Percentiles rank a stretch among this genome's conserved stretches.
phyloP scores from a whole-genome alignment of 2,329 filamentous ascomycete genomes.

The Graphilbum fragrans region DNA sequence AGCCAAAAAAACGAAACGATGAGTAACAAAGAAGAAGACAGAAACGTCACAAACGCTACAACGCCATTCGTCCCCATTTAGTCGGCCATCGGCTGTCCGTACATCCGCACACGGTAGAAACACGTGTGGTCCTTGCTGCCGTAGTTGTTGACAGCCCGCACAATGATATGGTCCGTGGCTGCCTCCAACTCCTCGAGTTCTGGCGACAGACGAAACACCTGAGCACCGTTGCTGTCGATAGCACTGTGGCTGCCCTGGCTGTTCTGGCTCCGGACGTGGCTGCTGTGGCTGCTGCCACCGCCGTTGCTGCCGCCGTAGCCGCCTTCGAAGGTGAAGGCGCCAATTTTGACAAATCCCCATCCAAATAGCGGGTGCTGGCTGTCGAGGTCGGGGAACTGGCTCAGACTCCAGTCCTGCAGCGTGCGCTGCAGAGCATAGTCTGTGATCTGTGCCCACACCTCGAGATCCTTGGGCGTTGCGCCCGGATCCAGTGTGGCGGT shows the following conservation, averaged over 20 bases:
- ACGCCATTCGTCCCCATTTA: not conserved
- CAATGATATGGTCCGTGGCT: constrained; percentile 36
- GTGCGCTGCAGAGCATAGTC: constrained; percentile 27
- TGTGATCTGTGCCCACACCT: constrained; percentile 53
- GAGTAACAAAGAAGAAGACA: not conserved
- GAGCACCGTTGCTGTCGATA: constrained; percentile 22
- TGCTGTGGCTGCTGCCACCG: constrained; percentile 27
- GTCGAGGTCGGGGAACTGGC: constrained; percentile 24
- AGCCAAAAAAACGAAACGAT: not conserved
- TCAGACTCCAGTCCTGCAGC: constrained; percentile 26
- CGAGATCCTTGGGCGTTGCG: constrained; percentile 54
- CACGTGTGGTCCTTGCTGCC: constrained; percentile 48
- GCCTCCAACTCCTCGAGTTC: constrained; percentile 35
- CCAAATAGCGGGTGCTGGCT: constrained; percentile 15
- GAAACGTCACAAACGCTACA: not conserved
- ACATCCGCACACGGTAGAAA: constrained; percentile 51
- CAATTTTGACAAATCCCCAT: constrained; percentile 43
- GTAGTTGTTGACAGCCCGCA: constrained; percentile 47
- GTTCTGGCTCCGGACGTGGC: constrained; percentile 31
- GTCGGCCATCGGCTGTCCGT: constrained; percentile 25
- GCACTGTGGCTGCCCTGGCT: constrained; percentile 21
- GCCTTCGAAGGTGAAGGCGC: constrained; percentile 40
- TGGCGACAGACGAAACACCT: constrained; percentile 40
- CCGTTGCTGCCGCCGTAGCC: constrained; percentile 21
- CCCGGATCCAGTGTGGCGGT: constrained; percentile 48